Conservation (phyloP, 768 basidiomycete genomes). For the Kwoniella botswanensis region DNA sequence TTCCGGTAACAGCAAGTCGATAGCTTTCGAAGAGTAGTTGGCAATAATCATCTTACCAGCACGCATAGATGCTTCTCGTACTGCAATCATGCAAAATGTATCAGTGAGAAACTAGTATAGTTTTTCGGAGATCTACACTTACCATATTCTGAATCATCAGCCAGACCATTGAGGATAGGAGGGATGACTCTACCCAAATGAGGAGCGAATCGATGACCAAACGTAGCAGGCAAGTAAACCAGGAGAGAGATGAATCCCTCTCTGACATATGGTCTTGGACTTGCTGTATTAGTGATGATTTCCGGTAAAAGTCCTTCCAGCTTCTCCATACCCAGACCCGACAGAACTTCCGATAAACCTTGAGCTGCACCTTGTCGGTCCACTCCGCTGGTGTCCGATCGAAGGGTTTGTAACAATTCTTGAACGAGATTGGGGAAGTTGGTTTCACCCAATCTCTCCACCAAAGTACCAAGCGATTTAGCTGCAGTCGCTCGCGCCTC, state of each 20-base stretch:
- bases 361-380: constrained; percentile 98
- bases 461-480: constrained; percentile 93
- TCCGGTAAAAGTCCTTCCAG: constrained; percentile 90
- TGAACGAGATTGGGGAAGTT: constrained; percentile 96
- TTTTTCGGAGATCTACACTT: constrained; percentile 11
- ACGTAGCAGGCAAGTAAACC: constrained; percentile 92
- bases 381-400: constrained; percentile 90
- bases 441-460: constrained; percentile 90
- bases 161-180: constrained; percentile 87
- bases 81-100: constrained; percentile 53
- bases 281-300: constrained; percentile 88
- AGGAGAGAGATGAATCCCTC: constrained; percentile 99
- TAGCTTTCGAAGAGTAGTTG: constrained; percentile 88
- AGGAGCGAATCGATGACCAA: constrained; percentile 93
- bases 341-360: constrained; percentile 91
- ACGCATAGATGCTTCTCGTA: constrained; percentile 95
- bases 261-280: constrained; percentile 84
- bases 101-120: too few relatives aligned
- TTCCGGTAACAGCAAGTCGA: constrained; percentile 91
- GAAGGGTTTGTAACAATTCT: constrained; percentile 81
- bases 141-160: constrained; percentile 85
- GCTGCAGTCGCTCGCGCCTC: constrained; percentile 97
- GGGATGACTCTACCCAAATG: constrained; percentile 92
- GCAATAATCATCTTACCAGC: constrained; percentile 98
- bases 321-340: constrained; percentile 96